Evolutionary conservation across 202 grass and related monocot species (phyloP).

Genomic region (Digitaria exilis): DNA sequence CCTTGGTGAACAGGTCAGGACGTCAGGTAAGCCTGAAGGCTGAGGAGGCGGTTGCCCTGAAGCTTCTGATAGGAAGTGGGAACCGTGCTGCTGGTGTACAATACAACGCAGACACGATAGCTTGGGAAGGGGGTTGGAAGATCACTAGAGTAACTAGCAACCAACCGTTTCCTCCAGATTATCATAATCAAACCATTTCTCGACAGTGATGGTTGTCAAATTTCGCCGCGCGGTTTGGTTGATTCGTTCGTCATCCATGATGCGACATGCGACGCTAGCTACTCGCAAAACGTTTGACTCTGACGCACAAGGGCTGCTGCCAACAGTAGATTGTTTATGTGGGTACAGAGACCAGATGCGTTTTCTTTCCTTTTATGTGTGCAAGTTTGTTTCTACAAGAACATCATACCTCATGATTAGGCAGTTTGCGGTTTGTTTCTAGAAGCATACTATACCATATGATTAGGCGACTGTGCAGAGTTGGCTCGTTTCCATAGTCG

Average conservation of each 20-base stretch:
- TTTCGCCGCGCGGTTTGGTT: not conserved
- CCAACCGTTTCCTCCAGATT: not conserved
- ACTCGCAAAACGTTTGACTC: not conserved
- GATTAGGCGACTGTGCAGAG: not conserved
- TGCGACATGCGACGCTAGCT: not conserved
- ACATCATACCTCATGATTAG: not conserved
- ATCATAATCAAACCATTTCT: not conserved
- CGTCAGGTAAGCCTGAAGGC: too few species aligned
- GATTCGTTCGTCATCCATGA: constrained; percentile 24
- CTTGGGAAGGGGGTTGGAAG: constrained; percentile 17
- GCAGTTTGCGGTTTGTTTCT: not conserved
- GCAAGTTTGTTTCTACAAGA: constrained; percentile 3
- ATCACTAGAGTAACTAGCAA: not conserved
- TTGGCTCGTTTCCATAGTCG: not conserved
- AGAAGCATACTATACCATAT: not conserved
- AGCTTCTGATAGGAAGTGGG: not conserved
- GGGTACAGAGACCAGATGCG: too few species aligned
- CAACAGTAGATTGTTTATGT: too few species aligned
- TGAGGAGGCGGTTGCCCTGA: not conserved
- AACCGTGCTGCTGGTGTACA: not conserved
- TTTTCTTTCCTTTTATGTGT: not conserved
- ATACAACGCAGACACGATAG: not conserved
- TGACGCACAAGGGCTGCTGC: not conserved
- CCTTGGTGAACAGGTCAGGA: constrained; percentile 19
- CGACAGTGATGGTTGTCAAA: constrained; percentile 29